phyloP scores from a whole-genome alignment of 1,139 yeast genomes.

The Blastobotrys arbuscula region DNA sequence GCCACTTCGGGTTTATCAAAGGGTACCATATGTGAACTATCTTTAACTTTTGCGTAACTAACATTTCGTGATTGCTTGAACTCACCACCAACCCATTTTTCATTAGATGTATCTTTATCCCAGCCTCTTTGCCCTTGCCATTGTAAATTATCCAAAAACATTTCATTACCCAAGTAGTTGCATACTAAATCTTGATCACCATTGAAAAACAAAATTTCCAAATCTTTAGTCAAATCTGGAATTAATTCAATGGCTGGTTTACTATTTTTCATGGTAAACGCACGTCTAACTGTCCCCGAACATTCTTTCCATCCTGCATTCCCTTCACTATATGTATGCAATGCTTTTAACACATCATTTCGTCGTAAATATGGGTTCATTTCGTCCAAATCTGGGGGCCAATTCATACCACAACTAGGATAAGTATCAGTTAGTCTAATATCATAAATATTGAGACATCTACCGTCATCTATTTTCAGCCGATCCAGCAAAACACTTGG shows the following conservation, averaged over 20 bases:
- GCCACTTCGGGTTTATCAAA: conserved; percentile 69
- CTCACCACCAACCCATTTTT: conserved; percentile 20
- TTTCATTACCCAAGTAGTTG: conserved; percentile 71
- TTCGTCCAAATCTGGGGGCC: conserved; percentile 73
- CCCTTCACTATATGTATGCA: conserved; percentile 36
- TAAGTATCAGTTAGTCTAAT: conserved; percentile 60
- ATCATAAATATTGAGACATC: conserved; percentile 81
- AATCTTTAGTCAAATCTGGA: conserved; percentile 50
- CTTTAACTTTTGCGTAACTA: conserved; percentile 64
- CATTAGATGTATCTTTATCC: conserved; percentile 21
- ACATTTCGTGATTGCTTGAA: conserved; percentile 52
- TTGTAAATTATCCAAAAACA: conserved; percentile 50
- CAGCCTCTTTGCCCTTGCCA: conserved; percentile 66
- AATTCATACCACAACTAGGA: conserved; percentile 88
- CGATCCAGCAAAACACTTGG: conserved; percentile 19
- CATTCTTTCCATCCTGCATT: conserved; percentile 71
- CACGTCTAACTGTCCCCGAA: conserved; percentile 48
- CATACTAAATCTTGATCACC: conserved; percentile 91
- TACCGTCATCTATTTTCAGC: conserved; percentile 22
- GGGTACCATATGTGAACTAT: conserved; percentile 94
- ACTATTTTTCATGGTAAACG: conserved; percentile 49
- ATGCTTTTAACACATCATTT: conserved; percentile 50
- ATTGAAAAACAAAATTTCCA: conserved; percentile 69
- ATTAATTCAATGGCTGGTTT: conserved; percentile 59
- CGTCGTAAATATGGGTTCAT: conserved; percentile 58